A percentile compares a stretch with the other conserved stretches of the same genome.
phyloP scores from a whole-genome alignment of 148 eudicot genomes.

The Amaranthus cruentus region DNA sequence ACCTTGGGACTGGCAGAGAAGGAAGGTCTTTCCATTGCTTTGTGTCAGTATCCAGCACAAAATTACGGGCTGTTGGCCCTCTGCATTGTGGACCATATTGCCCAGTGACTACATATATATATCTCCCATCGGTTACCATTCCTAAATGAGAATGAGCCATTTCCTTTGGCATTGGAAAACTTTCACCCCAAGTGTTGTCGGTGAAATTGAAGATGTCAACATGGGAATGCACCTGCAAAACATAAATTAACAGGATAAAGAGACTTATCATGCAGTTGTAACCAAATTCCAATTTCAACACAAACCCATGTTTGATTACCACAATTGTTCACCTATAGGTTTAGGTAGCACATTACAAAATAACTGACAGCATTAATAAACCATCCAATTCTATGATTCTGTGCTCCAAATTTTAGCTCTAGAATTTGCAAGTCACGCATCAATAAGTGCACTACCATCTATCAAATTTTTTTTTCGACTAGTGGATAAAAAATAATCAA shows the following conservation, averaged over 20 bases:
- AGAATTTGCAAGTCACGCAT: too few relatives aligned
- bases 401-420: neutral
- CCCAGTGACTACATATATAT: constrained; percentile 85
- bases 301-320: too few relatives aligned
- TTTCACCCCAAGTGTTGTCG: constrained; percentile 84
- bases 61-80: constrained; percentile 81
- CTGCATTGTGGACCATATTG: constrained; percentile 99
- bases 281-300: neutral
- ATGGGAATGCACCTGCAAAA: constrained; percentile 90
- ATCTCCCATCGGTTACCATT: constrained; percentile 97
- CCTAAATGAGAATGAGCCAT: constrained; percentile 99
- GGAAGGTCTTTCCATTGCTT: constrained; percentile 77
- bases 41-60: constrained; percentile 80
- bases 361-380: neutral
- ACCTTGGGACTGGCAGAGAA: constrained; percentile 91
- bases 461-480: too few relatives aligned
- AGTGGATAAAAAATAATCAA: too few relatives aligned
- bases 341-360: neutral
- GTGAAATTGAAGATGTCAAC: constrained; percentile 92
- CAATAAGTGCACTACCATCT: too few relatives aligned
- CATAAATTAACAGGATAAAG: constrained; percentile 13
- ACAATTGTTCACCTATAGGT: neutral
- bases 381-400: neutral
- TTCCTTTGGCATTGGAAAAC: constrained; percentile 97
- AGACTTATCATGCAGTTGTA: neutral